Evolutionary conservation across 805 yeast genomes (phyloP).

Genomic region (Ogataea pignaliae): DNA sequence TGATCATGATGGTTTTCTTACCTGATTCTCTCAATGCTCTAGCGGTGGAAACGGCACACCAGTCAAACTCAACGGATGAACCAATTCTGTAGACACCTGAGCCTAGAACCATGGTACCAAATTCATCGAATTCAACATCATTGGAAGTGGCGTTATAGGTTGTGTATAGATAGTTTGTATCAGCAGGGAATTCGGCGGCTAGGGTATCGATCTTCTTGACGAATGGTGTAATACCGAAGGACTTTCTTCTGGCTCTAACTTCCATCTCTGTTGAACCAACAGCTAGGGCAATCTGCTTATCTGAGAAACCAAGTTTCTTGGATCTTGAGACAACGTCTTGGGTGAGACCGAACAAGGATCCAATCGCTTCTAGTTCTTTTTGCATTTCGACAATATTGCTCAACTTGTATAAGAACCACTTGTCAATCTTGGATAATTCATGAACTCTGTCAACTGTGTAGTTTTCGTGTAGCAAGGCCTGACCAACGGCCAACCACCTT

Average conservation of each 20-base stretch:
- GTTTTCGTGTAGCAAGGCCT: conserved; percentile 87
- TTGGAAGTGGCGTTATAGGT: conserved; percentile 88
- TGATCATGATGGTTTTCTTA: conserved; percentile 89
- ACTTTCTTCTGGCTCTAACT: conserved; percentile 78
- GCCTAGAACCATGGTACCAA: conserved; percentile 92
- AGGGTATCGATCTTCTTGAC: conserved; percentile 96
- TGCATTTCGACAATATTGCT: conserved; percentile 91
- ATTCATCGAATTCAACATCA: conserved; percentile 81
- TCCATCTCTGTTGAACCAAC: conserved; percentile 72
- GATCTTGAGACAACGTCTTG: conserved; percentile 71
- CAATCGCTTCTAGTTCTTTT: conserved; percentile 66
- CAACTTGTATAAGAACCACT: conserved; percentile 92
- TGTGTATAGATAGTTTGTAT: conserved; percentile 91
- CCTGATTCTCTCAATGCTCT: conserved; percentile 87
- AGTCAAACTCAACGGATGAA: conserved; percentile 96
- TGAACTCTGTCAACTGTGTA: conserved; percentile 91
- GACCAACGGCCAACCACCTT: conserved; percentile 97
- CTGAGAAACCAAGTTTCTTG: conserved; percentile 93
- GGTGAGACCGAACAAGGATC: conserved; percentile 55
- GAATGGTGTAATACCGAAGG: conserved; percentile 78
- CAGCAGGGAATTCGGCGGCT: conserved; percentile 98
- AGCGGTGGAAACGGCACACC: conserved; percentile 99
- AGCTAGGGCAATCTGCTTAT: conserved; percentile 81
- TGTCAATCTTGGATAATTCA: conserved; percentile 87
- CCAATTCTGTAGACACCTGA: conserved; percentile 99